phyloP scores from a whole-genome alignment of 148 eudicot species.

The Vaccinium macrocarpon region DNA sequence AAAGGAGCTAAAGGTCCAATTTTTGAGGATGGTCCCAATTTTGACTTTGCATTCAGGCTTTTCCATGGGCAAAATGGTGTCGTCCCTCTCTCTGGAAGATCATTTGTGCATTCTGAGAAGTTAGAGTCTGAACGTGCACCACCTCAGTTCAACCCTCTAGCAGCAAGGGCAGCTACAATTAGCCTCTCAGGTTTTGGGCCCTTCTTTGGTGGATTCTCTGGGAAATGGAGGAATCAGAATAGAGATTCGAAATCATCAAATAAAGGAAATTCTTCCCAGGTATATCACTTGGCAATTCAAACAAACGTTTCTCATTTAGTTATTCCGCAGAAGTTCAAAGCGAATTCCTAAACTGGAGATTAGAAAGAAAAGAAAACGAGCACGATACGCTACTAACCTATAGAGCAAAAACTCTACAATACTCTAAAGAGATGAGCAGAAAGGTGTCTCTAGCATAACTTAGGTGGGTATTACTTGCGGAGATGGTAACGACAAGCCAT shows the following conservation, averaged over 20 bases:
- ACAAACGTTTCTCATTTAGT: conserved; percentile 1
- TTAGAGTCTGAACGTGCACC: conserved; percentile 44
- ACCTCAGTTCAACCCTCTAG: conserved; percentile 83
- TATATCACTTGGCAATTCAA: conserved; percentile 18
- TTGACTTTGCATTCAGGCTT: conserved; percentile 80
- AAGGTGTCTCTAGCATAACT: background rate
- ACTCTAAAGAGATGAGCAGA: background rate
- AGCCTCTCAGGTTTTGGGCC: conserved; percentile 83
- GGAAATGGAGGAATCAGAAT: conserved; percentile 64
- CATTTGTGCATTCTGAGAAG: conserved; percentile 42
- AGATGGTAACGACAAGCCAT: background rate
- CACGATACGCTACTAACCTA: background rate
- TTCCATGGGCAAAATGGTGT: conserved; percentile 96
- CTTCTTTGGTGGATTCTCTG: conserved; percentile 79
- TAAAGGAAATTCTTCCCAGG: conserved; percentile 68
- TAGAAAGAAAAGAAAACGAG: background rate
- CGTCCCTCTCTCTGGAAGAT: conserved; percentile 84
- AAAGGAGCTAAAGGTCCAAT: conserved; percentile 86
- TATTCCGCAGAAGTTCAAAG: background rate
- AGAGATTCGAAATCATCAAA: conserved; percentile 55
- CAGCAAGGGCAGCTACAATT: conserved; percentile 94
- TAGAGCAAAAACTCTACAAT: background rate
- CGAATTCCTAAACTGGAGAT: background rate
- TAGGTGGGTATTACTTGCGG: background rate
- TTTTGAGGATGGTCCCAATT: conserved; percentile 98